Base-by-base conservation (phyloP, 2,329 filamentous ascomycete species). In the Zasmidium cellare region DNA sequence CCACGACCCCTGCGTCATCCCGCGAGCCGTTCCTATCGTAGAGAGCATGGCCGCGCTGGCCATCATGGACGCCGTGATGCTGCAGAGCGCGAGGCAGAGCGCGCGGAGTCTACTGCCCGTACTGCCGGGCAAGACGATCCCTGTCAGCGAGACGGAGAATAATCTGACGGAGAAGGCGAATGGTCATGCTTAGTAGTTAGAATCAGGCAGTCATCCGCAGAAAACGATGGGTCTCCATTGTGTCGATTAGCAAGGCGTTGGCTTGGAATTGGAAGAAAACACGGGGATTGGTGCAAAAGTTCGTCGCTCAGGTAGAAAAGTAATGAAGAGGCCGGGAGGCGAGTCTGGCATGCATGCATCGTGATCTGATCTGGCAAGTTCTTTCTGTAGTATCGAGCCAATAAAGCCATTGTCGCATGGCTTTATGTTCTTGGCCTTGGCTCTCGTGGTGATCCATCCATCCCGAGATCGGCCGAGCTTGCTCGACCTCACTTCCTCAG, bases 1-100 rank as follows among this genome's bases (percentile, higher is more conserved):
- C 58, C 93, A 97, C 74, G 93, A 97, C 72, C 92, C 94, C 2
- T 96, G 91, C 70, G 93, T 97, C 19, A 91, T 96, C 47, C 91
- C 91, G 3, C 83, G 92, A 25, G 92, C 92, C 2, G 71, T 97
- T 22, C 90, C 90, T 11, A 93, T 94, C 56, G 90, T 94, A 2
- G 92, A 97, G 81, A 86, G 88, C 41, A 97, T 97, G 93, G 89
- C 92, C 1, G 86, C 92, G 1, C 76, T 97, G 59, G 89, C 91
- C 3, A 80, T 97, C 56, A 92, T 96, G 76, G 93, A 97, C 76
- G 88, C 91, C 2, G 78, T 96, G 61, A 81, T 96, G 80, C 87
- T 89, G 49, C 93, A 97, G 80, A 87, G 91, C 73, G 85, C 82
- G 7, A 76, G 84, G 55, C 79, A 82, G 65, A 75, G 73, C 45